Conservation (phyloP, 495 filamentous ascomycete species). For the Pseudotulostoma volvatum region DNA sequence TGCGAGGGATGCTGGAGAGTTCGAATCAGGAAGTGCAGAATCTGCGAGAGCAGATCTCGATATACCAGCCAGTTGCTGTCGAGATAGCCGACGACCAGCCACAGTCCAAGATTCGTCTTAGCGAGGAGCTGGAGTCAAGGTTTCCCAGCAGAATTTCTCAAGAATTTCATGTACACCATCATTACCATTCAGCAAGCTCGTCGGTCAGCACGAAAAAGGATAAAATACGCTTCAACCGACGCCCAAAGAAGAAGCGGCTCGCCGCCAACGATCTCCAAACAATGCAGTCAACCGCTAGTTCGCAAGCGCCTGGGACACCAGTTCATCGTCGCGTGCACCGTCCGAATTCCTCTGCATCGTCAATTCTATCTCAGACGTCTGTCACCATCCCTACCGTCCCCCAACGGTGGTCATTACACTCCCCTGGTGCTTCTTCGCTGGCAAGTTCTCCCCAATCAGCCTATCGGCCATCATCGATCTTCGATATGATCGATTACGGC, state of each 20-base stretch:
- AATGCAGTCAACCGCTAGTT: constrained; percentile 38
- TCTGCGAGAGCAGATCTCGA: constrained; percentile 66
- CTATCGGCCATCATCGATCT: constrained; percentile 56
- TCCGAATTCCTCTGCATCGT: constrained; percentile 34
- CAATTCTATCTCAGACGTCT: constrained; percentile 47
- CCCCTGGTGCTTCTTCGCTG: constrained; percentile 53
- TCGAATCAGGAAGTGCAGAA: constrained; percentile 90
- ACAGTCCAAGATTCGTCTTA: constrained; percentile 24
- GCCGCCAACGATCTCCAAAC: constrained; percentile 34
- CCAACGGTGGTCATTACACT: constrained; percentile 50
- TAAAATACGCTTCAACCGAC: constrained; percentile 35
- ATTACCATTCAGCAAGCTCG: constrained; percentile 56
- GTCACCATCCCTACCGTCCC: constrained; percentile 38
- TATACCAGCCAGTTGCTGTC: constrained; percentile 51
- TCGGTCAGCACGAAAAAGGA: constrained; percentile 25
- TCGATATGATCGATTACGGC: constrained; percentile 46
- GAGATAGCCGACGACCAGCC: constrained; percentile 13
- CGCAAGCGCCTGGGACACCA: constrained; percentile 24
- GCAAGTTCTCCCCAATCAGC: constrained; percentile 68
- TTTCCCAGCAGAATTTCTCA: constrained; percentile 39
- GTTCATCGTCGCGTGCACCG: constrained; percentile 22
- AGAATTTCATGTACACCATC: constrained; percentile 80
- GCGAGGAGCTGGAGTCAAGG: constrained; percentile 49
- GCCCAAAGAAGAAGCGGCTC: constrained; percentile 55
- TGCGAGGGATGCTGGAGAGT: constrained; percentile 76